Evolutionary conservation across 257 asterid genomes (phyloP).

Genomic region (Solanum peruvianum): DNA sequence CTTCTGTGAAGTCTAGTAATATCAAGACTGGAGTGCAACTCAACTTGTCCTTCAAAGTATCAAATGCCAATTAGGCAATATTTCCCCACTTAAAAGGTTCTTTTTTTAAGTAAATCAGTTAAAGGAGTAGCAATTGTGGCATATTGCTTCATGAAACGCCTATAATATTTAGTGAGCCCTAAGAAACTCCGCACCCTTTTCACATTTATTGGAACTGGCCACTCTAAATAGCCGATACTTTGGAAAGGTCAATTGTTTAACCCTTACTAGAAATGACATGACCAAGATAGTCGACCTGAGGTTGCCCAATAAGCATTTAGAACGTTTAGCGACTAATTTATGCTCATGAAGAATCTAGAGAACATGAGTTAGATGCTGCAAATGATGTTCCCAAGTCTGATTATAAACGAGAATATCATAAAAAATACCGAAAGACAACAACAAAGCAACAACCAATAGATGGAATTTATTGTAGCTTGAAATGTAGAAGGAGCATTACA

Average conservation of each 20-base stretch:
- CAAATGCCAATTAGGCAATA: not conserved
- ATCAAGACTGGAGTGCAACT: not conserved
- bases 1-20: not conserved
- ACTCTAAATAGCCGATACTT: not conserved
- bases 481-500: no score
- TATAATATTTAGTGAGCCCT: not conserved
- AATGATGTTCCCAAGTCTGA: not conserved
- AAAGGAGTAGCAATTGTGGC: not conserved
- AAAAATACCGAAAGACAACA: not conserved
- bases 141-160: not conserved
- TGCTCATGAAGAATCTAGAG: not conserved
- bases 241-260: not conserved
- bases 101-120: not conserved
- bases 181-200: not conserved
- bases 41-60: not conserved
- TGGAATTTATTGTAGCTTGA: no score
- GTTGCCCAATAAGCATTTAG: not conserved
- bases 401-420: not conserved
- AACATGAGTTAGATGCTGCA: not conserved
- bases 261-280: not conserved
- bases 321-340: not conserved
- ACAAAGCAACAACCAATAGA: not conserved
- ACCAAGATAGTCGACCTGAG: not conserved
- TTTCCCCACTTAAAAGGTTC: not conserved
- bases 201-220: not conserved